Evolutionary conservation across 768 basidiomycete species (phyloP), one percentile per base, ranked within the genome.

Genomic region (Boletus rex-veris): DNA sequence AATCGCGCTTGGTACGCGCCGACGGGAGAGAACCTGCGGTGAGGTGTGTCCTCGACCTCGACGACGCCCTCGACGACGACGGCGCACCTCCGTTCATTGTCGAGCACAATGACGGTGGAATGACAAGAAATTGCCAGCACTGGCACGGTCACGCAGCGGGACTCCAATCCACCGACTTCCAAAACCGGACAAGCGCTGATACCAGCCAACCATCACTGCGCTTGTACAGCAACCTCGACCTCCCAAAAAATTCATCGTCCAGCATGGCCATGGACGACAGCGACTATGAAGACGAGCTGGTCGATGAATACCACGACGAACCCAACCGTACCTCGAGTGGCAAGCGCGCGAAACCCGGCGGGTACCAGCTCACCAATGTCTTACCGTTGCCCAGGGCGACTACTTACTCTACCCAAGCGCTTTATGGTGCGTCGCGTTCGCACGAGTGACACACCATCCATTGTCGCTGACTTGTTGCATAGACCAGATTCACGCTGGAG

Each of bases 401-500:
- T 0, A 84, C 83, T 0, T 86, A 86, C 52, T 82, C 83, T 2
- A 78, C 84, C 0, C 81, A 83, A 58, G 76, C 84, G 1, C 66
- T 86, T 1, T 82, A 81, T 50, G 81, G 84, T 83, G 18, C 38
- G 50, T 43, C 31, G 12, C 12, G 19, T 36, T 31, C 7, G 14
- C n/a, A 28, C 7, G 31, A 36, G 10, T 6, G 18, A 19, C 9
- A 36, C 7, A 8, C 9, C 2, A 2, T 11, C 14, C 3, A 12
- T 7, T 6, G 5, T 50, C 15, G 43, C 54, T 46, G 11, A 54
- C 38, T 21, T 19, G 15, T 9, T 21, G 30, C 38, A 37, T 59
- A 88, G 88, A 88, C 49, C 85, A 89, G 66, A 80, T 90, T 33
- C 68, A 77, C 46, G 73, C 69, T n/a, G 72, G 73, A 3, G 85